Base-by-base conservation (phyloP, 495 filamentous ascomycete species). In the Pseudomonodictys pantanalensis region DNA sequence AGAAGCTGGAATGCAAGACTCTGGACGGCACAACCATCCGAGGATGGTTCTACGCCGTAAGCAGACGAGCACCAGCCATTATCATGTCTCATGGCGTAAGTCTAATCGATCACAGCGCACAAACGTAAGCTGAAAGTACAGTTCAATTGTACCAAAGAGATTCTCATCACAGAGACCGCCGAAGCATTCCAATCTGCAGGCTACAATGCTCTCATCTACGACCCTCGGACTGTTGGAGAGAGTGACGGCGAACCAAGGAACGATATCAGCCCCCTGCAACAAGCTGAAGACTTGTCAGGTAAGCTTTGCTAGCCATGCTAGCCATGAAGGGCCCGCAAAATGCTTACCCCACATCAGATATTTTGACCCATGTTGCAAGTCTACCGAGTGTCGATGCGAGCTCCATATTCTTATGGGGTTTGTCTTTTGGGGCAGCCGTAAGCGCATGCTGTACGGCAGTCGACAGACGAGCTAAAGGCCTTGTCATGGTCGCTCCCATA, bases 91-190 rank as follows among this genome's bases (percentile, higher is more conserved):
- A 66, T 4, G 75, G 75, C 0, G 76, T 79, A 69, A 26, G 68
- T 66, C 12, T 12, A 17, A 32, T 15, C 28, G 17, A 38, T 33
- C 28, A n/a, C 10, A 52, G 29, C 33, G n/a, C n/a, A 52, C 12
- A 56, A 12, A 56, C 18, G 17, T 20, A 47, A 56, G n/a, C n/a
- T 45, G 22, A 18, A n/a, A 18, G 29, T 25, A 15, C 32, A 80
- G 78, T 79, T 79, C 67, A 77, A 76, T 55, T 68, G 64, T 29
- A 68, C 75, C 49, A 77, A 78, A 58, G 76, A 79, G 53, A 72
- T 75, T 61, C 35, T 69, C 1, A 24, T 73, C 0, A 66, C 75
- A 1, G 68, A 68, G 0, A 53, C 73, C 0, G 74, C 76, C 12
- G 70, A 68, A 50, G 3, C n/a, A 1, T 78, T 78, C 57, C 77